Conservation (phyloP, 1,139 yeast species). For the Entelexis paramagnoliae region DNA sequence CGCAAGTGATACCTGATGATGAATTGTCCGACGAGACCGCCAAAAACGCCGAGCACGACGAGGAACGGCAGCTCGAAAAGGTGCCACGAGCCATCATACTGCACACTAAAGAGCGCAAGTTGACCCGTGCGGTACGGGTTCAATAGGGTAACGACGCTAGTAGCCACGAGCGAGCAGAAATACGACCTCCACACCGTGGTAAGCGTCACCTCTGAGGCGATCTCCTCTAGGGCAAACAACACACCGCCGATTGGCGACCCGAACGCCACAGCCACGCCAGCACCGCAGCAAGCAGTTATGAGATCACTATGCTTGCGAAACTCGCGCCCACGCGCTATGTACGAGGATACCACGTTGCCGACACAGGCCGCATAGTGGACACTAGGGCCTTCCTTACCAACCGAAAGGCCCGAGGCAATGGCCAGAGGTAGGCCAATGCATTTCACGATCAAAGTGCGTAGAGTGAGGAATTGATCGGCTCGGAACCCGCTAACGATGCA, state of each 20-base stretch:
- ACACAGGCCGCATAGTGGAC: constrained; percentile 81
- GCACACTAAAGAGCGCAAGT: constrained; percentile 80
- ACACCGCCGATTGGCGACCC: constrained; percentile 95
- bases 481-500: constrained; percentile 88
- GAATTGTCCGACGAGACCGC: constrained; percentile 80
- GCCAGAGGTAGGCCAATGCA: constrained; percentile 76
- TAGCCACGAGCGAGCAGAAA: constrained; percentile 83
- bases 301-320: constrained; percentile 43
- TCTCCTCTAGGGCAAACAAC: constrained; percentile 72
- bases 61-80: constrained; percentile 75
- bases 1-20: constrained; percentile 71
- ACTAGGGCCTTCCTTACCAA: constrained; percentile 80
- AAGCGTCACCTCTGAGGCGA: constrained; percentile 58
- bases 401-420: constrained; percentile 68
- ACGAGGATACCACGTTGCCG: constrained; percentile 47
- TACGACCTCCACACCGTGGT: constrained; percentile 85
- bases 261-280: constrained; percentile 89
- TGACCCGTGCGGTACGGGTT: constrained; percentile 95
- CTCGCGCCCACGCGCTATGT: constrained; percentile 29
- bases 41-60: constrained; percentile 71
- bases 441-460: constrained; percentile 64
- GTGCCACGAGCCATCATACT: constrained; percentile 79
- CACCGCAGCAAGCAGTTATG: constrained; percentile 78
- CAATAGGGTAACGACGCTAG: constrained; percentile 55
- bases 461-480: constrained; percentile 65